Base-by-base conservation (phyloP, 108 stramenopile genomes). In the Pseudonitzschia pungens region DNA sequence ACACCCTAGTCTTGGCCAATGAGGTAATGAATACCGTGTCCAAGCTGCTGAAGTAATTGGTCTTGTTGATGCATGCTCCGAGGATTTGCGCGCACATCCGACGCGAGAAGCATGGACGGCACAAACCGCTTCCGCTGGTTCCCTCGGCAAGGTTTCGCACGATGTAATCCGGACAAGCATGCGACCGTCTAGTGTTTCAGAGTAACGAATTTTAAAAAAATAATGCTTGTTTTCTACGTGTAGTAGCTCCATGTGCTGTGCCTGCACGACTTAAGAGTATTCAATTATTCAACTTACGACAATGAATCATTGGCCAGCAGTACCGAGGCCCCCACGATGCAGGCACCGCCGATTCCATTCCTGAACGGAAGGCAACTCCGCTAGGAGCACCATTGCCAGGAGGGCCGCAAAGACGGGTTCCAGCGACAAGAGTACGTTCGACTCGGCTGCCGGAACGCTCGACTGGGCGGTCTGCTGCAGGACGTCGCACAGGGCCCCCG, bases 401-500 rank as follows among this genome's bases (percentile, higher is more conserved):
- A 83, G 67, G 0, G 84, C 82, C 43, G 86, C 77, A 79, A 89
- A 89, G 4, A 86, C 71, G 4, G 85, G 82, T 65, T 86, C 88
- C 68, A 85, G 58, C 42, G 77, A 79, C 0, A 89, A 73, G 50
- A 86, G 84, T 15, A 89, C 82, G 70, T 89, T 89, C 50, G 88
- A 84, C 65, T 86, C 88, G 36, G 81, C 80, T 4, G 88, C 88
- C 29, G 58, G 41, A 33, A 74, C 21, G 66, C 69, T 41, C 26
- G 74, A 42, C 76, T 89, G 88, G 22, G 83, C 88, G 33, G 72
- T 76, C 64, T 89, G 88, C 57, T 89, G 88, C 29, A 86, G 28
- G n/a, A 89, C 29, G 57, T 89, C 88, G 7, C 85, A 85, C 41
- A 89, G 26, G 16, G 77, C 71, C 15, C 88, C 85, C 9, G 88